phyloP scores from a whole-genome alignment of 805 yeast genomes.

The Metschnikowia kofuensis region DNA sequence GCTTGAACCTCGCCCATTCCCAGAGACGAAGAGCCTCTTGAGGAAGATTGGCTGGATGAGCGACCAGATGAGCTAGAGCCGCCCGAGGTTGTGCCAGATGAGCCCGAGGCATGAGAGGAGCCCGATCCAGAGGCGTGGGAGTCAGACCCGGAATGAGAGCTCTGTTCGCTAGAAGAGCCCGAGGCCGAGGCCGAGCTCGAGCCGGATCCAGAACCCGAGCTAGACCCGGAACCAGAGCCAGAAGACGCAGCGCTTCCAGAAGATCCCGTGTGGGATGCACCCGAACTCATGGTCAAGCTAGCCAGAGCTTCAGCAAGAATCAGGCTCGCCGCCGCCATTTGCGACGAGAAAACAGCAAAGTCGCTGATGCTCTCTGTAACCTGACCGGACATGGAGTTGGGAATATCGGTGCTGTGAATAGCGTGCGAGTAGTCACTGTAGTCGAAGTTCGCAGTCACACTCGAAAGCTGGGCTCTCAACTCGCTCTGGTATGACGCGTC shows the following conservation, averaged over 20 bases:
- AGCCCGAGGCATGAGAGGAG: too few relatives aligned
- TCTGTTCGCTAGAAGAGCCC: not conserved
- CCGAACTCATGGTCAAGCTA: not conserved
- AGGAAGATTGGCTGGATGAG: not conserved
- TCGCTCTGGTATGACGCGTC: not conserved
- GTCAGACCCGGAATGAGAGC: not conserved
- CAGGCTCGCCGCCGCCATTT: not conserved
- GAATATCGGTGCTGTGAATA: not conserved
- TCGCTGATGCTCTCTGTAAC: not conserved
- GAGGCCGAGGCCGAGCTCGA: not conserved
- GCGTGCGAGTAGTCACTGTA: not conserved
- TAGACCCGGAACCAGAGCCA: too few relatives aligned
- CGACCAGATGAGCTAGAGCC: not conserved
- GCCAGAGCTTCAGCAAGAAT: not conserved
- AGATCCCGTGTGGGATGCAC: too few relatives aligned
- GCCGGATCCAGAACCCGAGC: not conserved
- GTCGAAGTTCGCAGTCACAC: conserved; percentile 2
- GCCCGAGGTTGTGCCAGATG: not conserved
- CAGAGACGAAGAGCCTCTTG: not conserved
- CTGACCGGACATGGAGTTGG: not conserved
- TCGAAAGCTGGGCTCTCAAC: not conserved
- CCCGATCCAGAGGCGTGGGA: not conserved
- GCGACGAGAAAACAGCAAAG: not conserved
- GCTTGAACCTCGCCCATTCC: conserved; percentile 2
- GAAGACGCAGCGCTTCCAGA: too few relatives aligned